Evolutionary conservation across 2,329 filamentous ascomycete species (phyloP), one percentile per base, ranked within the genome.

Genomic region (Conoideocrella luteorostrata): DNA sequence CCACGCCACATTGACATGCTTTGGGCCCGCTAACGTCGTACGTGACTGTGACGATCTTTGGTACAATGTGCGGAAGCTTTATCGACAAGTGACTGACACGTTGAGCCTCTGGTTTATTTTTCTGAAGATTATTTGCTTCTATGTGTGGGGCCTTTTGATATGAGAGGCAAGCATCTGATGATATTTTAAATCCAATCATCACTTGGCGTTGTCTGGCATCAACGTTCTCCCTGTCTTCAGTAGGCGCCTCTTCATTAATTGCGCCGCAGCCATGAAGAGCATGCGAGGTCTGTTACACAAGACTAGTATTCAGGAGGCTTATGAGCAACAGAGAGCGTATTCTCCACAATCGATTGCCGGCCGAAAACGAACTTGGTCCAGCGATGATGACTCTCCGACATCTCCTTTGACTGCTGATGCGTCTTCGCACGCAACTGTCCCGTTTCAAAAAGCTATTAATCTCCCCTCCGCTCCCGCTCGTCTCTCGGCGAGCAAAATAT

Each of bases 251-350:
- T 13, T 12, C 9, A 5, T 15, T 5, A 22, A 37, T 20, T 29
- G 12, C 23, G 18, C 37, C 35, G 51, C 46, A 50, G 55, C 32
- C 38, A 69, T 69, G 66, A 58, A 64, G 52, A 60, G 58, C 52
- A 67, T 66, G 59, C 61, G 59, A 47, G 64, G 69, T 40, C 50
- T 68, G 35, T 54, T 68, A 37, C 72, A 78, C 58, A 71, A 69
- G 45, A 75, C 72, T 49, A 77, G 72, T 44, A 61, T 78, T 24
- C 66, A 75, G 43, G 67, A 71, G 38, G 70, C 70, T 17, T 58
- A 64, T 30, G 60, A 62, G 36, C 58, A 58, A 22, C 52, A 63
- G 34, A 64, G 66, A 39, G 62, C 61, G 12, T 62, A 63, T 40
- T 65, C 66, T 50, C 53, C 66, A 35, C 59, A 63, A 28, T 59